Evolutionary conservation across 345 rosid species (phyloP).

Genomic region (Anastatica hierochuntica): DNA sequence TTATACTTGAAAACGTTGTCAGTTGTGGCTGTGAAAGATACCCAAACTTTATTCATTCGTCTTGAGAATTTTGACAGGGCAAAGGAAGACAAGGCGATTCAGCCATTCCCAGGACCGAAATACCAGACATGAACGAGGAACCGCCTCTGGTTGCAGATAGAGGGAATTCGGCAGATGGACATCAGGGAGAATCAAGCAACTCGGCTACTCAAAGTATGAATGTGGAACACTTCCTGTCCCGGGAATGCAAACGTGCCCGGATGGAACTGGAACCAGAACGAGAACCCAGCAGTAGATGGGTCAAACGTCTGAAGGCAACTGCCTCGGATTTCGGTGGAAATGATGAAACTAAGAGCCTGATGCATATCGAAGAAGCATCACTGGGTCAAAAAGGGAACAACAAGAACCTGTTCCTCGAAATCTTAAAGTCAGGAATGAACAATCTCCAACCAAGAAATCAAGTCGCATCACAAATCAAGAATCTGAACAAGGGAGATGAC

Average conservation of each 20-base stretch:
- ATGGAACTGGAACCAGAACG: conserved; percentile 30
- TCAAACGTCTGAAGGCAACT: conserved; percentile 62
- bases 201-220: conserved; percentile 75
- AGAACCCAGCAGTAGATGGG: conserved; percentile 59
- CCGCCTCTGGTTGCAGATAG: conserved; percentile 30
- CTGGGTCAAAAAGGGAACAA: conserved; percentile 30
- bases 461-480: conserved; percentile 19
- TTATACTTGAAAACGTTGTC: too few relatives aligned
- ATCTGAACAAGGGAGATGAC: conserved; percentile 24
- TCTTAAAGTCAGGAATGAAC: conserved; percentile 22
- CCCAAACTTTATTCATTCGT: background rate
- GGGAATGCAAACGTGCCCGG: conserved; percentile 31
- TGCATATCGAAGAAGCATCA: conserved; percentile 39
- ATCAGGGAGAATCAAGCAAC: conserved; percentile 49
- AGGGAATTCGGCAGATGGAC: conserved; percentile 24
- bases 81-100: conserved; percentile 23
- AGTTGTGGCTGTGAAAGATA: too few relatives aligned
- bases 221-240: conserved; percentile 36
- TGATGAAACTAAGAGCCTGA: conserved; percentile 38
- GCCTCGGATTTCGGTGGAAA: conserved; percentile 25
- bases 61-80: conserved; percentile 6
- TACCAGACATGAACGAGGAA: conserved; percentile 44
- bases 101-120: conserved; percentile 25
- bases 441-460: conserved; percentile 27
- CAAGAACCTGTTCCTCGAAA: conserved; percentile 22